Base-by-base conservation (phyloP, 306 rosid genomes). In the Lathyrus tuberosus region DNA sequence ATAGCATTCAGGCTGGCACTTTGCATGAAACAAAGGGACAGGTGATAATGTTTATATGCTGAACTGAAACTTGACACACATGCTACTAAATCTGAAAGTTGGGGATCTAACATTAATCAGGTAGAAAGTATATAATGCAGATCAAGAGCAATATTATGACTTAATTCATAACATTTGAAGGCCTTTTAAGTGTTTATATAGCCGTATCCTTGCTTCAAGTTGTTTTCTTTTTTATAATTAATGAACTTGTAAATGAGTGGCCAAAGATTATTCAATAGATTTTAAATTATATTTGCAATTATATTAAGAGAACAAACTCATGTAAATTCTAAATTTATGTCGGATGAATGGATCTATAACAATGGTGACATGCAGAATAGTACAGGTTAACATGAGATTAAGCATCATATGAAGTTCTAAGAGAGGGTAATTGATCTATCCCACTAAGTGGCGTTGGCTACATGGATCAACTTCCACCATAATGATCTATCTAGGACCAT, bases 71-170 rank as follows among this genome's bases (percentile, higher is more conserved):
- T 66, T 51, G 68, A 47, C 52, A 40, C 62, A 44, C 31, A 8
- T 54, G 61, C 56, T 62, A 62, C 41, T 31, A 42, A 43, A 62
- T 56, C 69, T 62, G 15, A 42, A 40, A 26, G 79, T 37, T 37
- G 58, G 40, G 47, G 76, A 35, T 72, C 51, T 67, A 67, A 60
- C 71, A 67, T 41, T 26, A 52, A 35, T 56, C n/a, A 41, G 53
- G 57, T 51, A 31, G 15, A 24, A 37, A 68, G 62, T 44, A 57
- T 17, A 48, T 73, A 6, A 7, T 69, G 28, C 22, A 51, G 51
- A 62, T 26, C 40, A 31, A 41, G 72, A 40, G 49, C 66, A 62
- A 16, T 62, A 15, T 62, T 62, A 9, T 18, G 38, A 38, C 31
- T 62, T 62, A 38, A 62, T 62, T 10, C 30, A 62, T 57, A 28